Base-by-base conservation (phyloP, 768 basidiomycete species). In the Mycena vulgaris region DNA sequence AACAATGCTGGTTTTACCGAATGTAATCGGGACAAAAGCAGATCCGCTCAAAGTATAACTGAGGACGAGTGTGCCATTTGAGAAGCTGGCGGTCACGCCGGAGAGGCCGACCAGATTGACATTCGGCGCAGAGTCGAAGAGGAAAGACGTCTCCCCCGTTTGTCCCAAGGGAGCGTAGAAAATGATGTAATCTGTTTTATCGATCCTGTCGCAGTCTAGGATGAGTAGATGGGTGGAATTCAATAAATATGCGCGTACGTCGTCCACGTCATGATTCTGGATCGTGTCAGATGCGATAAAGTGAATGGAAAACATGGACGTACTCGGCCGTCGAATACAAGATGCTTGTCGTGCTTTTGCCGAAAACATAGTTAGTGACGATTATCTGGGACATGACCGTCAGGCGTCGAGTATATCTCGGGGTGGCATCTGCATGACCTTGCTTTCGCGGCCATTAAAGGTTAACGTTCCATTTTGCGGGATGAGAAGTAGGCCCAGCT, bases 231-330 rank as follows among this genome's bases (percentile, higher is more conserved):
- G 23, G 5, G 42, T 23, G n/a, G 21, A 23, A 31, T n/a, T 21
- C 21, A 49, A 13, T 51, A 31, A 25, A n/a, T 25, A n/a, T n/a
- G 27, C 1, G 71, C 84, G 74, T 63, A 84, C 87, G 86, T 87
- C n/a, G 85, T 84, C 86, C 87, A 88, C 16, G 87, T 87, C 84
- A 87, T 83, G 52, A 88, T 83, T 66, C 87, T 88, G 58, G 25
- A 27, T 63, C 5, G 14, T 39, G 11, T 60, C 23, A 59, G 68
- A 17, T 37, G 31, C 28, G 2, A 7, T 5, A 71, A 39, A 17
- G 10, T 8, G 19, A 11, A 28, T 11, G 31, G 30, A 40, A 23
- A n/a, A 35, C 11, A 17, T 7, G 60, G 7, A 78, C 83, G 23
- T 71, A 87, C 85, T 87, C 86, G 7, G 85, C 80, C 27, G 87